A percentile compares a stretch with the other conserved stretches of the same genome.
phyloP scores from a whole-genome alignment of 768 basidiomycete genomes.

The Lentinus tigrinus region DNA sequence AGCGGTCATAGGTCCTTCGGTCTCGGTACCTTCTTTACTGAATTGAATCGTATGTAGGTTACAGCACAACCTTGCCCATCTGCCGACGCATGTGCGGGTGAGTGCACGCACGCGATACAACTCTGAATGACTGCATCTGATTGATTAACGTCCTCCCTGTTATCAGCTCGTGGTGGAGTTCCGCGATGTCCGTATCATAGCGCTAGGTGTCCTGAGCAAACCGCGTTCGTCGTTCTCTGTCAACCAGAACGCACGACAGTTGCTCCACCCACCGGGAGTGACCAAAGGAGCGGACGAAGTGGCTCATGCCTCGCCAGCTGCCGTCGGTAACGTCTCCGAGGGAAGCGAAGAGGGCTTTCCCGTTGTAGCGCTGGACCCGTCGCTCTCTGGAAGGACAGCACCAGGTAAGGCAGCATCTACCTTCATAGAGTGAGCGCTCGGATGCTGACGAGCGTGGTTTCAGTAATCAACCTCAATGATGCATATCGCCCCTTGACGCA shows the following conservation, averaged over 20 bases:
- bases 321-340: background rate
- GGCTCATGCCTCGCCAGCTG: background rate
- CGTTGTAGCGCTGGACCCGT: background rate
- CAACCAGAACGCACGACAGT: slow-evolving; percentile 66
- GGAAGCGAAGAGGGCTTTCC: slow-evolving; percentile 9
- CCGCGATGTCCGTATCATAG: slow-evolving; percentile 70
- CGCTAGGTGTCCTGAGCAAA: slow-evolving; percentile 61
- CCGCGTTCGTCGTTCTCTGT: slow-evolving; percentile 55
- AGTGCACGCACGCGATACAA: slow-evolving; percentile 22
- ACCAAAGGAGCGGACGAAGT: slow-evolving; percentile 27
- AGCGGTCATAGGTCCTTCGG: slow-evolving; percentile 18
- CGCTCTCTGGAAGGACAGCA: background rate
- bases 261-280: slow-evolving; percentile 72
- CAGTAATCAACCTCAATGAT: slow-evolving; percentile 14
- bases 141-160: background rate
- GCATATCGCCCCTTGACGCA: slow-evolving; percentile 45
- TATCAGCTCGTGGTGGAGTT: slow-evolving; percentile 66
- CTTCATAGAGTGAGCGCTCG: background rate
- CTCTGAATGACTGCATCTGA: background rate
- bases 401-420: slow-evolving; percentile 1
- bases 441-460: background rate
- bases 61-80: slow-evolving; percentile 66
- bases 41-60: slow-evolving; percentile 37
- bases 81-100: slow-evolving; percentile 68
- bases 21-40: background rate